Evolutionary conservation across 331 rosid genomes (phyloP).

Genomic region (Malus hybrid): DNA sequence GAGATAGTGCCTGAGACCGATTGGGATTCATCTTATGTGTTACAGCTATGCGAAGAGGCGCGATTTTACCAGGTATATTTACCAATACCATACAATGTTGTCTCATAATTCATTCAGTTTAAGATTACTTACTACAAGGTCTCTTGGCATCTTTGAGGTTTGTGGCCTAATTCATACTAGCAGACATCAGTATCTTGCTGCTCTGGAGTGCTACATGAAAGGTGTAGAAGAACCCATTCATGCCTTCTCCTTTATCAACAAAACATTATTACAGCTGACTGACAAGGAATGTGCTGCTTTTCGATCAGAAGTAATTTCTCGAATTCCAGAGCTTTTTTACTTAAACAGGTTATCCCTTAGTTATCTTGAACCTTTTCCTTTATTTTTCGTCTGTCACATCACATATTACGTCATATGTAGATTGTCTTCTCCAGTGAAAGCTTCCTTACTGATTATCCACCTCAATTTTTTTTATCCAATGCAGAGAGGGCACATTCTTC

Average conservation of each 20-base stretch:
- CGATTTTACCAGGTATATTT: slow-evolving; percentile 63
- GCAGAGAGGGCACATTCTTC: slow-evolving; percentile 72
- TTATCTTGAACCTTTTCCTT: slow-evolving; percentile 5
- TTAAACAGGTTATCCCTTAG: slow-evolving; percentile 56
- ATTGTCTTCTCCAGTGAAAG: not conserved
- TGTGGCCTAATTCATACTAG: slow-evolving; percentile 79
- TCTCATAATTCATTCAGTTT: slow-evolving; percentile 20
- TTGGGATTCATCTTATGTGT: slow-evolving; percentile 69
- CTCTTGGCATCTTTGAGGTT: slow-evolving; percentile 43
- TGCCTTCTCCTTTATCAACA: slow-evolving; percentile 78
- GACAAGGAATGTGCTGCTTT: slow-evolving; percentile 37
- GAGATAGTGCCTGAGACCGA: slow-evolving; percentile 69
- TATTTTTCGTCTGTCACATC: not conserved
- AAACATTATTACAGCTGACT: slow-evolving; percentile 44
- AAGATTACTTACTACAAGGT: slow-evolving; percentile 10
- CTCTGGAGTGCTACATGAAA: slow-evolving; percentile 85
- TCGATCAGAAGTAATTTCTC: slow-evolving; percentile 57
- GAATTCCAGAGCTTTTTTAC: slow-evolving; percentile 65
- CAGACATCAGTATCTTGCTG: slow-evolving; percentile 61
- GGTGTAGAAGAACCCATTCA: slow-evolving; percentile 80
- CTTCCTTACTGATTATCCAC: not conserved
- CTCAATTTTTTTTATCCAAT: slow-evolving; percentile 12
- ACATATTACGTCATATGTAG: not conserved
- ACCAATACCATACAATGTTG: slow-evolving; percentile 5
- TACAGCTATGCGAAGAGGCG: slow-evolving; percentile 68